Base-by-base conservation (phyloP, 768 basidiomycete genomes). In the Calocybe gangraenosa region DNA sequence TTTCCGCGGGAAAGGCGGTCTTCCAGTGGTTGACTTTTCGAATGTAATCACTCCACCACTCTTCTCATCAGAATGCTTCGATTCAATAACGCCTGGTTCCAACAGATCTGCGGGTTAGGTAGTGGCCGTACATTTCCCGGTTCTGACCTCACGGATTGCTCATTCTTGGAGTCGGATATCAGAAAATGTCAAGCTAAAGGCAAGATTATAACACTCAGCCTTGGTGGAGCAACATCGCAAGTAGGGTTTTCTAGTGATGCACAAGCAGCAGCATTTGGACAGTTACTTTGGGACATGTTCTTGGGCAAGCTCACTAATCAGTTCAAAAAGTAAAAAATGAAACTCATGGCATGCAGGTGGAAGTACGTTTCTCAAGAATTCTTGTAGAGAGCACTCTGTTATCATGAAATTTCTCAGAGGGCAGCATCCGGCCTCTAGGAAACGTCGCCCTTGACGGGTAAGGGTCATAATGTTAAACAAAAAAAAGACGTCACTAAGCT, bases 401-500 rank as follows among this genome's bases (percentile, higher is more conserved):
- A n/a, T 28, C 30, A 49, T 45, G 19, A 20, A 11, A n/a, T 17
- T 22, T 19, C 42, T 15, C 32, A 70, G 69, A 58, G 19, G 59
- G 67, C 33, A 40, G 43, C 40, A 81, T 74, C 17, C 70, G 86
- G 43, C 86, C 86, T 0, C 82, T 88, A 49, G 86, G 86, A 18
- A 54, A 63, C 40, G 83, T 82, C 8, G 73, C 84, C 13, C 66
- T 87, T 28, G 85, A 88, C 52, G 86, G 86, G 83, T 84, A 53
- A 42, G 60, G 23, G 2, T 33, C 30, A n/a, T 48, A 34, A 38
- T 22, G 17, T 7, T n/a, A 18, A 15, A 42, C 42, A 23, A 39
- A 28, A 23, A 39, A 28, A 15, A 19, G 39, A 20, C 18, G 10
- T 34, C 18, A 37, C 17, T 22, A 14, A 13, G 37, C 32, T 34